Base-by-base conservation (phyloP, 345 rosid species). In the Sonneratia alba region DNA sequence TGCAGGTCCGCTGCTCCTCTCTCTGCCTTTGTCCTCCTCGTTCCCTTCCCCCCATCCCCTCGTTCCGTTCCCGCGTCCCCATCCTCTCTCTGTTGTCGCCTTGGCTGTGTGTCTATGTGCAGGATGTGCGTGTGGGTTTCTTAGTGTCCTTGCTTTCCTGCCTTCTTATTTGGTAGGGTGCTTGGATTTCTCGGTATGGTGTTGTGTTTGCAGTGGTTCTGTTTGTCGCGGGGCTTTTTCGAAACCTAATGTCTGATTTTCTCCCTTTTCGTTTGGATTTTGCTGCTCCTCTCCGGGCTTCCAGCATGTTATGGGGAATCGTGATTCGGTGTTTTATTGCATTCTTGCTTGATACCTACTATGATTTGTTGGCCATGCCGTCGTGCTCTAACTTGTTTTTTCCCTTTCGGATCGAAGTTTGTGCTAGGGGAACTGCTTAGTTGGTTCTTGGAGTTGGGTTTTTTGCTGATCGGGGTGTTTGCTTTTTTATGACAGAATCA, bases 1-100 rank as follows among this genome's bases (percentile, higher is more conserved):
- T 8, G 11, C 73, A 70, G 73, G 73, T 70, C 37, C 73, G 32
- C 21, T 40, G 34, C 71, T 27, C 22, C 56, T 18, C 27, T 42
- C 27, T 61, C 18, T 59, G 13, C 9, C 47, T 63, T 6, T 34
- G 47, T 70, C 24, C 66, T 9, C 18, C 43, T 51, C 61, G 36
- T 7, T 38, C 3, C 13, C 70, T 48, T 3, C 9, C 32, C 14
- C 45, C 15, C 0, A 1, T 68, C 36, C 13, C 24, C 71, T 27
- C 32, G 32, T 27, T 27, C 32, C 32, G 32, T 27, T 27, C 32
- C 32, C 32, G 1, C 32, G 32, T 27, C 32, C 32, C 32, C 32
- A 27, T 27, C 32, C 43, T 40, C 43, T 40, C 27, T 55, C 47
- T 57, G 9, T 16, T 9, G n/a, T 38, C 22, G 37, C 45, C 16